Base-by-base conservation (phyloP, 2,329 filamentous ascomycete species). In the Colletotrichum magnum region DNA sequence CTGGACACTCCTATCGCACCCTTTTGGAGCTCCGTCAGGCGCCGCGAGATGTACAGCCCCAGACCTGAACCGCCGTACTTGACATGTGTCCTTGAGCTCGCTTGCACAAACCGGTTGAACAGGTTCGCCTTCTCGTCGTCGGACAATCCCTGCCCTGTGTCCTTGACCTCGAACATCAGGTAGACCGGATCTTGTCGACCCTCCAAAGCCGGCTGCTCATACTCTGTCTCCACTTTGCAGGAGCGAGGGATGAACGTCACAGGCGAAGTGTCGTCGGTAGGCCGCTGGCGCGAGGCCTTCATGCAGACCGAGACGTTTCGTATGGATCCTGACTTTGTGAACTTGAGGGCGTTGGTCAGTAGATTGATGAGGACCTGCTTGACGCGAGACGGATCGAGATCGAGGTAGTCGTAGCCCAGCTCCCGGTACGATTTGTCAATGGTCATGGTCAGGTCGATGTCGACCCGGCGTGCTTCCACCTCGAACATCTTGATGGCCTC, bases 351-450 rank as follows among this genome's bases (percentile, higher is more conserved):
- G 74, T 95, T 95, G 7, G 92, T 93, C 9, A 93, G 87, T 1
- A 95, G 85, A 74, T 95, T 95, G 77, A 95, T 94, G 4, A 95
- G 83, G 1, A 95, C 91, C 78, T 95, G 93, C 59, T 93, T 87
- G 58, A 95, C 89, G 26, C 93, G 87, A 16, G 90, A 92, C 0
- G 93, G 91, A 76, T 95, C 93, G 32, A 94, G 79, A 41, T 85
- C 80, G 3, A 94, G 88, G 84, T 89, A 94, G 43, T 92, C 88
- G 41, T 93, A 81, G 0, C 80, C 80, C 1, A 90, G 81, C 1
- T 85, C 80, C 4, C 81, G 81, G 75, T 90, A 92, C 0, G 90
- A 91, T 16, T 86, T 76, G 72, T 92, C 89, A 13, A 93, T 84
- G 2, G 86, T 81, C 73, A 93, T 90, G 24, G 86, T 85, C 72